Conservation (phyloP, 345 rosid genomes). For the Linum trigynum region DNA sequence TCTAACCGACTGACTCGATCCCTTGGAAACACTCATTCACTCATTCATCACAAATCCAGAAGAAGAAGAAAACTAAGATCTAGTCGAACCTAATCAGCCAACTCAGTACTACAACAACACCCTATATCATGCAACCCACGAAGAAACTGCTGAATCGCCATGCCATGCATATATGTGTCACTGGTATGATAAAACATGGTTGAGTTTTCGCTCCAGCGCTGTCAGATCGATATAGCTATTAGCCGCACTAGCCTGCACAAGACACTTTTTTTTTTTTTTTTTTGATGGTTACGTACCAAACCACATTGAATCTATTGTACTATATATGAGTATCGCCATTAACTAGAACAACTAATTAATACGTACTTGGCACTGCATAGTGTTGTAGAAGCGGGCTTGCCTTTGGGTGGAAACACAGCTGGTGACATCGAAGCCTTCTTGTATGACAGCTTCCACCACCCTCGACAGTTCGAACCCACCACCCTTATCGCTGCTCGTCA, state of each 20-base stretch:
- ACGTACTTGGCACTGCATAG: not conserved
- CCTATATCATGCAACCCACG: too few species aligned
- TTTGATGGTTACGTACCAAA: not conserved
- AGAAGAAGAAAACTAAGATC: too few species aligned
- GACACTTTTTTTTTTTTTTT: not conserved
- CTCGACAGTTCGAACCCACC: slow-evolving; percentile 26
- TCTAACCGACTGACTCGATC: too few species aligned
- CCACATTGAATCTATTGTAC: not conserved
- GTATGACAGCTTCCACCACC: slow-evolving; percentile 18
- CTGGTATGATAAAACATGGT: not conserved
- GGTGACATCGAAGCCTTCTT: slow-evolving; percentile 25
- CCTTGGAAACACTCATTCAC: too few species aligned
- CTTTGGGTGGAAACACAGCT: slow-evolving; percentile 29
- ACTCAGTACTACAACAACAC: too few species aligned
- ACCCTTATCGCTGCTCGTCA: slow-evolving; percentile 13
- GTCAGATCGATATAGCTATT: not conserved
- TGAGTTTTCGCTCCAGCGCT: not conserved
- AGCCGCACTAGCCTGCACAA: not conserved
- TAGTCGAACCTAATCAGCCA: too few species aligned
- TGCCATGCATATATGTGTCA: too few species aligned
- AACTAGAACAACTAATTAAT: too few species aligned
- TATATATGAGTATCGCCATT: too few species aligned
- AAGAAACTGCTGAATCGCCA: too few species aligned
- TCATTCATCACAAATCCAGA: too few species aligned
- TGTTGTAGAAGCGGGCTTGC: slow-evolving; percentile 18